Conservation (phyloP, 768 basidiomycete species). For the Mycena rosella region DNA sequence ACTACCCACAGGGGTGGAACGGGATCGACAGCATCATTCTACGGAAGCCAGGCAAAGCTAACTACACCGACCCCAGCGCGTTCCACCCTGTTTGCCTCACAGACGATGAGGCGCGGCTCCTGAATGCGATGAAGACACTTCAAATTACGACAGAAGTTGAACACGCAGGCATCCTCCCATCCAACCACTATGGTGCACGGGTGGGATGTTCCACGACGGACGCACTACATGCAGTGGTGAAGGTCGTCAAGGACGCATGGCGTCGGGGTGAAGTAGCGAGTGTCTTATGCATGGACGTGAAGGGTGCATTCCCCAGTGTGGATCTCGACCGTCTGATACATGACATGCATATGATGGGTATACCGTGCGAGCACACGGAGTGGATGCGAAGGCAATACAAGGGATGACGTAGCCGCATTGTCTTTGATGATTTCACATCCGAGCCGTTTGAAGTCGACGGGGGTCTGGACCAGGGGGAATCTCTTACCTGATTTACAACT, state of each 20-base stretch:
- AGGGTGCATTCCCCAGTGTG: slow-evolving; percentile 58
- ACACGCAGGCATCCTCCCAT: slow-evolving; percentile 46
- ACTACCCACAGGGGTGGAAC: slow-evolving; percentile 40
- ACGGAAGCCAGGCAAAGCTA: slow-evolving; percentile 48
- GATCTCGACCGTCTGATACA: slow-evolving; percentile 46
- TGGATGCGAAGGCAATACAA: slow-evolving; percentile 10
- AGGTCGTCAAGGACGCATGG: slow-evolving; percentile 55
- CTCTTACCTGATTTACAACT: slow-evolving; percentile 43
- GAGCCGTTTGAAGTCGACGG: background rate
- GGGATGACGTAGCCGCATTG: background rate
- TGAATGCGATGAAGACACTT: slow-evolving; percentile 22
- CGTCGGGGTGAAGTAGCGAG: slow-evolving; percentile 44
- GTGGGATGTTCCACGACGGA: slow-evolving; percentile 54
- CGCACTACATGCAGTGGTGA: slow-evolving; percentile 47
- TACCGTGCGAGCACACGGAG: slow-evolving; percentile 41
- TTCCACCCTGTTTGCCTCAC: slow-evolving; percentile 55
- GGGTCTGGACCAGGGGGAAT: slow-evolving; percentile 43
- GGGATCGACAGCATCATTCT: slow-evolving; percentile 47
- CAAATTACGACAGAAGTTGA: slow-evolving; percentile 43
- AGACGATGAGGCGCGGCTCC: slow-evolving; percentile 37
- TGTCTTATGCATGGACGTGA: slow-evolving; percentile 55
- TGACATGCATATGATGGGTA: slow-evolving; percentile 44
- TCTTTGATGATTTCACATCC: background rate
- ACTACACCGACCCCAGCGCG: slow-evolving; percentile 50
- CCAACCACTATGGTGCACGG: slow-evolving; percentile 52